Conservation (phyloP, 805 yeast species). For the Saturnispora sekii region DNA sequence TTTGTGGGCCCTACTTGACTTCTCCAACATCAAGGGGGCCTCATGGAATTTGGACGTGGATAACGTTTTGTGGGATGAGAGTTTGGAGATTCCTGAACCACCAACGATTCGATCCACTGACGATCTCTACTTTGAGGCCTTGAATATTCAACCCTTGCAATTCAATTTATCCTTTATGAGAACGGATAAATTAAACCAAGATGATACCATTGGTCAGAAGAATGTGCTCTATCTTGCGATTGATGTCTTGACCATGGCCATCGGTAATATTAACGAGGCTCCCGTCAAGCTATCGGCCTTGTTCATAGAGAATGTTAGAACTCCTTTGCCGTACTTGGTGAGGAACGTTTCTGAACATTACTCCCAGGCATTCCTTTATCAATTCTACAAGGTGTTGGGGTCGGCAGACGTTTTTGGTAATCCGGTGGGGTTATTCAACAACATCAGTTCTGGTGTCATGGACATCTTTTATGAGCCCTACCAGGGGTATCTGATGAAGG, state of each 20-base stretch:
- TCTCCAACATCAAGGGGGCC: slow-evolving; percentile 73
- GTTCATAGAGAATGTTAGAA: slow-evolving; percentile 79
- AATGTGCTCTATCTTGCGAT: slow-evolving; percentile 67
- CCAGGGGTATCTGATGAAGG: slow-evolving; percentile 88
- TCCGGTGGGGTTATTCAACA: slow-evolving; percentile 94
- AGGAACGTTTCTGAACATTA: slow-evolving; percentile 76
- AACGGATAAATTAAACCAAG: slow-evolving; percentile 61
- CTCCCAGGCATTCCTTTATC: slow-evolving; percentile 85
- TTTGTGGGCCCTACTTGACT: slow-evolving; percentile 69
- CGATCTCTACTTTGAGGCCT: slow-evolving; percentile 85
- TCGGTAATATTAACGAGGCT: slow-evolving; percentile 95
- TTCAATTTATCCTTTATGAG: slow-evolving; percentile 85
- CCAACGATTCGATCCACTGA: slow-evolving; percentile 37
- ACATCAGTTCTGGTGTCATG: slow-evolving; percentile 87
- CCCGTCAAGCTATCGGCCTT: slow-evolving; percentile 85
- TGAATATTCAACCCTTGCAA: slow-evolving; percentile 87
- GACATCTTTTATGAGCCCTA: slow-evolving; percentile 97
- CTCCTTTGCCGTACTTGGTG: slow-evolving; percentile 64
- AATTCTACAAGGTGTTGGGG: slow-evolving; percentile 85
- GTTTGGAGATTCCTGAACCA: slow-evolving; percentile 64
- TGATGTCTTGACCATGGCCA: slow-evolving; percentile 88
- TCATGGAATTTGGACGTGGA: slow-evolving; percentile 46
- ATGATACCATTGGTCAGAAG: slow-evolving; percentile 44
- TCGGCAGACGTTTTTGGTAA: slow-evolving; percentile 95
- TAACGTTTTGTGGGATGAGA: slow-evolving; percentile 47